Conservation (phyloP, 179 eudicot species). For the Gypsophila paniculata region DNA sequence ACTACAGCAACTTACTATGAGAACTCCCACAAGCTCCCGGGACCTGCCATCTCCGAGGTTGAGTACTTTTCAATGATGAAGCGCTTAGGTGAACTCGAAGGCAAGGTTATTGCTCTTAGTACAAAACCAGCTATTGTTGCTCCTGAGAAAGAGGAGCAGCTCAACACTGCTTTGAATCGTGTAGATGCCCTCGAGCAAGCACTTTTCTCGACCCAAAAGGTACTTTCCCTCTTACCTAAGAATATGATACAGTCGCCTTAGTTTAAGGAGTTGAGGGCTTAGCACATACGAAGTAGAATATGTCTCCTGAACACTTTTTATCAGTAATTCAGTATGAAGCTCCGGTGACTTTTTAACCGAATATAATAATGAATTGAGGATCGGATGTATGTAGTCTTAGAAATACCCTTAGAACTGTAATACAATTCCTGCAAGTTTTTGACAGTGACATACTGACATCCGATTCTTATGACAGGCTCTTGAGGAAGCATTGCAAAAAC, state of each 20-base stretch:
- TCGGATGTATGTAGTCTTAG: no score
- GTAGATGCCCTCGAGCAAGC: constrained; percentile 68
- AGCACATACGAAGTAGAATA: no score
- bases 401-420: no score
- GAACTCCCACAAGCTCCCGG: constrained; percentile 36
- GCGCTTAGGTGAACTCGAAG: constrained; percentile 79
- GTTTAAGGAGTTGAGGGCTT: no score
- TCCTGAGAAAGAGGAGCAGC: constrained; percentile 81
- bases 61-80: constrained; percentile 65
- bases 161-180: constrained; percentile 60
- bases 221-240: no score
- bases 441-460: no score
- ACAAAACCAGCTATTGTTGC: constrained; percentile 59
- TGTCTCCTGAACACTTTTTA: no score
- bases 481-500: constrained; percentile 54
- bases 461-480: constrained; percentile 54
- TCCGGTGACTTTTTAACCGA: no score
- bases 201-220: constrained; percentile 75
- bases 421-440: no score
- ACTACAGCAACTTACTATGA: constrained; percentile 42
- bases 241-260: no score
- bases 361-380: no score
- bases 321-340: no score
- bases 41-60: constrained; percentile 38
- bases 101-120: constrained; percentile 48